Conservation (phyloP, 148 eudicot species). For the Cornus florida region DNA sequence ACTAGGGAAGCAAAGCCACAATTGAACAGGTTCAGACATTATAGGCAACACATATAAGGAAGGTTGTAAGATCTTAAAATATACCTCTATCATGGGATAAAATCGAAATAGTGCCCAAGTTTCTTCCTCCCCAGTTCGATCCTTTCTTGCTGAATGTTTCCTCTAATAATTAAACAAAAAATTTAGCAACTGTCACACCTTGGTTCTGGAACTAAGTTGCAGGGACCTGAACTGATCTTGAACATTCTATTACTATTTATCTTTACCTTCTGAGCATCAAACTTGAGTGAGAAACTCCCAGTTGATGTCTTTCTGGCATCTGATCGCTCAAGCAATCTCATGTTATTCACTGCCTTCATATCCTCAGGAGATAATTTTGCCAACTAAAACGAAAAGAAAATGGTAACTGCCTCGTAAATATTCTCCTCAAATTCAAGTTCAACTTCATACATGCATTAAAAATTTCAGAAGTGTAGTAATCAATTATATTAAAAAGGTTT, state of each 20-base stretch:
- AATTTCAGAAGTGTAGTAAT: background rate
- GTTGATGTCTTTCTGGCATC: conserved; percentile 42
- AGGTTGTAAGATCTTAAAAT: conserved; percentile 1
- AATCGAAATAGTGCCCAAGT: conserved; percentile 86
- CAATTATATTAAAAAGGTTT: background rate
- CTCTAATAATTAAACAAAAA: conserved; percentile 43
- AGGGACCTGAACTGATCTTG: background rate
- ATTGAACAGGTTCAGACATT: background rate
- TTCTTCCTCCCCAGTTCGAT: conserved; percentile 81
- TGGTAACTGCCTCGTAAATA: background rate
- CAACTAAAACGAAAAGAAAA: conserved; percentile 38
- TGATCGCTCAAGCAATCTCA: conserved; percentile 76
- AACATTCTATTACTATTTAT: conserved; percentile 11
- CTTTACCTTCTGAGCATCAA: conserved; percentile 81
- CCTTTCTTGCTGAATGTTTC: conserved; percentile 80
- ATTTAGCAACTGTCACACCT: conserved; percentile 12
- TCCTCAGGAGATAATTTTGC: conserved; percentile 79
- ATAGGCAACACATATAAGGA: background rate
- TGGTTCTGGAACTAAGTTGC: conserved; percentile 2
- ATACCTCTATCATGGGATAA: conserved; percentile 93
- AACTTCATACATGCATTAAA: background rate
- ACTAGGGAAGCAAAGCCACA: background rate
- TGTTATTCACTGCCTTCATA: conserved; percentile 75
- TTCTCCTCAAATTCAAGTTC: background rate
- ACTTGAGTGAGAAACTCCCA: conserved; percentile 84